These are phyloP conservation scores for Xylaria palmicola DNA, from an alignment of 495 filamentous ascomycete genomes.

Conservation along the genomic window DNA sequence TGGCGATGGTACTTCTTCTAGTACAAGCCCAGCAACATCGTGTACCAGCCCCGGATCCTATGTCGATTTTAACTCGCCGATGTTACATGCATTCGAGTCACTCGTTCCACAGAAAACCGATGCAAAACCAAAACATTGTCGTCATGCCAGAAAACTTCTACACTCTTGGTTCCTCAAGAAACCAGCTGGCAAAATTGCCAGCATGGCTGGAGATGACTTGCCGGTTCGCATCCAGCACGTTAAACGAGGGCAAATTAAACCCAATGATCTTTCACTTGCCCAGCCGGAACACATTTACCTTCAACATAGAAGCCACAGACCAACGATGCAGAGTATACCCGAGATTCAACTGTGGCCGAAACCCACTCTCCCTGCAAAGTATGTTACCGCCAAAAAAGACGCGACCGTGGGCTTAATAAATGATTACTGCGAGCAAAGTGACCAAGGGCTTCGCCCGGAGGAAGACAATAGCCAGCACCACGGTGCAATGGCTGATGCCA, in stretches of 20 bases:
- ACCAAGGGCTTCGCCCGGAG: not conserved
- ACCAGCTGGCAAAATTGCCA: not conserved
- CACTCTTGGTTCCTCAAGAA: conserved; percentile 30
- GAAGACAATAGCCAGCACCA: not conserved
- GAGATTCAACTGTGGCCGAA: conserved; percentile 9
- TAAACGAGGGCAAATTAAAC: conserved; percentile 9
- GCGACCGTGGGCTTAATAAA: not conserved
- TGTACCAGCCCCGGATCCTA: conserved; percentile 25
- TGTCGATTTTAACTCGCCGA: conserved; percentile 30
- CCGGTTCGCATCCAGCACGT: conserved; percentile 7
- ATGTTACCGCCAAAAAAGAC: conserved; percentile 10
- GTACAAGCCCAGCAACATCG: conserved; percentile 1
- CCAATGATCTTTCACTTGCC: not conserved
- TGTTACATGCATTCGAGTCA: conserved; percentile 15
- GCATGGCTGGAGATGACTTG: not conserved
- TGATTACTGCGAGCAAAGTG: conserved; percentile 8
- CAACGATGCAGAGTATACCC: conserved; percentile 13
- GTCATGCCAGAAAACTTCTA: conserved; percentile 17
- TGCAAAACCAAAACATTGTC: conserved; percentile 11
- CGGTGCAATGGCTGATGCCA: not conserved
- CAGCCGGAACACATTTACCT: not conserved
- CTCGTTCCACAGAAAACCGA: conserved; percentile 12
- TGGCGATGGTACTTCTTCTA: conserved; percentile 6
- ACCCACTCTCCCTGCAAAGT: not conserved
- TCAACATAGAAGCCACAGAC: conserved; percentile 11